Conservation (phyloP, 306 rosid genomes). For the Quercus wislizeni region DNA sequence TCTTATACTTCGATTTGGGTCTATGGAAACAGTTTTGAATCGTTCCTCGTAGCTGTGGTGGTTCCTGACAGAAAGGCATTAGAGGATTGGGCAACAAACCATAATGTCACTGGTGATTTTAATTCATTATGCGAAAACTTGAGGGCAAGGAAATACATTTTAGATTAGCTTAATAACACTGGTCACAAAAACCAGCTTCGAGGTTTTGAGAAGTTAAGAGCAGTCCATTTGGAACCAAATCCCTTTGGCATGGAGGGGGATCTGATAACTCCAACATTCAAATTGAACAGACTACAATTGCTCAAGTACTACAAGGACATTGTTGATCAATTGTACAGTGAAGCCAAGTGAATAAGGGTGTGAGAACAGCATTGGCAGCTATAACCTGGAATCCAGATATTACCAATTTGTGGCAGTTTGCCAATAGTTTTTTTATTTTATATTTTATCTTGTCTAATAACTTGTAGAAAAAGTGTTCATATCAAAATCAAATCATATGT, state of each 20-base stretch:
- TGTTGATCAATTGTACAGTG: constrained; percentile 59
- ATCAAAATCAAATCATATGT: not conserved
- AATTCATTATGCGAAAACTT: constrained; percentile 67
- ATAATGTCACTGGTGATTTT: constrained; percentile 50
- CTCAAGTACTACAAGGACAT: constrained; percentile 67
- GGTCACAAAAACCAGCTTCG: constrained; percentile 86
- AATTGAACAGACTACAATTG: constrained; percentile 78
- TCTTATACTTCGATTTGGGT: constrained; percentile 60
- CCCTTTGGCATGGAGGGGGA: constrained; percentile 92
- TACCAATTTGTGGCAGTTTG: constrained; percentile 9
- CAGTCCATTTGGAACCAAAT: constrained; percentile 73
- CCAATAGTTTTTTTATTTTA: not conserved
- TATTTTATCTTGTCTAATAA: not conserved
- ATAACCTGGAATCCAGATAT: not conserved
- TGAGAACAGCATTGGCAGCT: constrained; percentile 13
- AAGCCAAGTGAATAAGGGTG: constrained; percentile 48
- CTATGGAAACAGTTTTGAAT: constrained; percentile 92
- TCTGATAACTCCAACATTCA: constrained; percentile 83
- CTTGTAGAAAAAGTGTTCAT: not conserved
- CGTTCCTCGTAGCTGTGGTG: constrained; percentile 86
- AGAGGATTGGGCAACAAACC: constrained; percentile 72
- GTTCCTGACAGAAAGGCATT: constrained; percentile 69
- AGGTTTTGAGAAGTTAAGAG: constrained; percentile 84
- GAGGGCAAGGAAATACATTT: constrained; percentile 61
- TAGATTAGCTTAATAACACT: constrained; percentile 74